Evolutionary conservation across 495 filamentous ascomycete species (phyloP), one percentile per base, ranked within the genome.

Genomic region (Parachaetomium inaequale): DNA sequence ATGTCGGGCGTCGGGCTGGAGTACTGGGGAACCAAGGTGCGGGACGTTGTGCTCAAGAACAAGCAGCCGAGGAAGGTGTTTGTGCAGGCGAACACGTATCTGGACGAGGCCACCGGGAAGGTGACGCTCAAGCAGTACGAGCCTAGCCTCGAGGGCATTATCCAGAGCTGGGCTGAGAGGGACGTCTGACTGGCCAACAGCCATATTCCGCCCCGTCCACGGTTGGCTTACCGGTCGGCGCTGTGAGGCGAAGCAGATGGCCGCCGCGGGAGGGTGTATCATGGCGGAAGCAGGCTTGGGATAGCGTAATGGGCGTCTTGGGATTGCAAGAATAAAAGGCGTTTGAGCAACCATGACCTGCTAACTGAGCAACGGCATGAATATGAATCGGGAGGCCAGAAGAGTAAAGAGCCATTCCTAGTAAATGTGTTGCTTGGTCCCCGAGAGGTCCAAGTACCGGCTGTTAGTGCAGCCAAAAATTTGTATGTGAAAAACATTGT

Each of bases 31-130:
- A 82, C 82, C 58, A 85, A 85, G 68, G 85, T 96, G 25, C 80
- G 94, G 54, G 81, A 88, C 32, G 83, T 89, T 55, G 94, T 97
- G 21, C 74, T 97, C 66, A 80, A 81, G 72, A 90, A 90, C 76
- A 96, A 95, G 80, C 87, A 91, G 66, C 93, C 94, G 38, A 82
- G 94, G 59, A 98, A 97, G 81, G 88, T 96, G 43, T 98, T 96
- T 76, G 93, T 98, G 19, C 92, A 96, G 77, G 91, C 89, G 36
- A 98, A 96, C 76, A 97, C 94, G 8, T 76, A 83, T 45, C 72
- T 91, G 51, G 78, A 85, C 19, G 81, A 87, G 55, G 75, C 74
- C 6, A 88, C 87, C 14, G 91, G 89, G 38, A 82, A 85, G 73
- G 91, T 96, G 19, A 82, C 76, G 23, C 72, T 96, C 73, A 91